phyloP scores from a whole-genome alignment of 1,284 basidiomycete genomes.

The Hypsizygus ulmarius region DNA sequence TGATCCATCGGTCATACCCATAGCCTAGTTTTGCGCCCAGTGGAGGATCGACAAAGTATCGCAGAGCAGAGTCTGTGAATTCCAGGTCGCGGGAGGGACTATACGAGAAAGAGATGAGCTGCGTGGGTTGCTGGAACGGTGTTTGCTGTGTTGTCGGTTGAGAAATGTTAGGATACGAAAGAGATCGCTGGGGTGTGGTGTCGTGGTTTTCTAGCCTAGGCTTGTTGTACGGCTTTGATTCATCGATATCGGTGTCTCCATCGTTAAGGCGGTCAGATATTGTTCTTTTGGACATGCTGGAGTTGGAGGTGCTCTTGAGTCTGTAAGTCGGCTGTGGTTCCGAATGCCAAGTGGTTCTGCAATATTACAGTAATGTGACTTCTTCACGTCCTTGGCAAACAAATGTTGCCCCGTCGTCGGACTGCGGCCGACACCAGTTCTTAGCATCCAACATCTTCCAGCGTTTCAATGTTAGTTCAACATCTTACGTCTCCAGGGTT shows the following conservation, averaged over 20 bases:
- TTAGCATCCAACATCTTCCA: too few relatives aligned
- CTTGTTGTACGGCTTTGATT: background rate
- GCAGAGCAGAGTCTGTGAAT: slow-evolving; percentile 65
- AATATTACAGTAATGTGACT: too few relatives aligned
- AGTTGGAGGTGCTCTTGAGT: background rate
- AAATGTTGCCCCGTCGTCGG: too few relatives aligned
- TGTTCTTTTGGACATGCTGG: slow-evolving; percentile 17
- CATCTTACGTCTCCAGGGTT: too few relatives aligned
- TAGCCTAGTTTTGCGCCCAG: slow-evolving; percentile 56
- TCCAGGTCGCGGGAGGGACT: slow-evolving; percentile 49
- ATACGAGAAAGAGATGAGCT: slow-evolving; percentile 68
- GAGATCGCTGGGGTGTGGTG: background rate
- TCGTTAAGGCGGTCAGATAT: slow-evolving; percentile 16
- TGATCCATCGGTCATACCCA: slow-evolving; percentile 69
- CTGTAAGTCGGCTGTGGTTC: too few relatives aligned
- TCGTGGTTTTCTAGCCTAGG: slow-evolving; percentile 2
- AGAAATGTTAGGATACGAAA: slow-evolving; percentile 31
- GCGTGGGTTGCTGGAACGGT: slow-evolving; percentile 59
- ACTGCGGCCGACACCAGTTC: too few relatives aligned
- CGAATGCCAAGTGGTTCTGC: too few relatives aligned
- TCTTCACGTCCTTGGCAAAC: too few relatives aligned
- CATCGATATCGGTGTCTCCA: background rate
- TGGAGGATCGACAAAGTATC: slow-evolving; percentile 68
- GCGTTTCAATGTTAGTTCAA: too few relatives aligned
- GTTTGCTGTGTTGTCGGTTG: slow-evolving; percentile 30